Evolutionary conservation across 2,329 filamentous ascomycete genomes (phyloP), one percentile per base, ranked within the genome.

Genomic region (Paradendryphiella salina): DNA sequence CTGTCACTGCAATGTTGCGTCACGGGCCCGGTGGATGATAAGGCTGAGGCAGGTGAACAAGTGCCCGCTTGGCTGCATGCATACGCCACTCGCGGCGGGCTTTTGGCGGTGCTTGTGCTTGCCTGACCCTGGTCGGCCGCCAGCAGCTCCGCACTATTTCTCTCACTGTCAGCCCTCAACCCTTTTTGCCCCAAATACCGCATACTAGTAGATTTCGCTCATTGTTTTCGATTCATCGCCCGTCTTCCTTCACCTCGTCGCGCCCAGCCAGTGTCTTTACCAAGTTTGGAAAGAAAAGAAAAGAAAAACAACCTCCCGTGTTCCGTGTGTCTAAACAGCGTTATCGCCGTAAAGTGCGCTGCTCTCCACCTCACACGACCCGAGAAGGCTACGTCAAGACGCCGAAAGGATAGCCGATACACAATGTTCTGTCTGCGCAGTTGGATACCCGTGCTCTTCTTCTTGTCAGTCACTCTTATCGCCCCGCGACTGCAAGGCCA

Each of bases 391-490:
- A 39, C 47, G 36, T 29, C 31, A 38, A 40, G 31, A 44, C 36
- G 11, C 37, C 18, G 11, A 23, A 32, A 21, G 14, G 40, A 18
- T n/a, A 40, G 34, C 21, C 32, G 15, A 40, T 3, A 42, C 39
- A 64, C 47, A 46, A 87, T 87, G 84, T 87, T 87, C 71, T 87
- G 85, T 72, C 76, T 88, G 54, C 80, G 85, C 61, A 86, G 82
- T 63, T 78, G 76, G 77, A 74, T 79, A 57, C 76, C 76, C 4
- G 71, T 78, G 13, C 75, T 79, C 32, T 77, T 79, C 65, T 79
- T 79, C 62, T 65, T 79, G 84, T 85, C 75, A 21, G 29, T 13
- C 14, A 7, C 21, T 2, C 31, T 15, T 13, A n/a, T 23, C 36
- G 15, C 33, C 8, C 14, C 21, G 28, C 17, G 28, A 41, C 31